Evolutionary conservation across 2,329 filamentous ascomycete species (phyloP).

Genomic region (Ophiostoma quercus): DNA sequence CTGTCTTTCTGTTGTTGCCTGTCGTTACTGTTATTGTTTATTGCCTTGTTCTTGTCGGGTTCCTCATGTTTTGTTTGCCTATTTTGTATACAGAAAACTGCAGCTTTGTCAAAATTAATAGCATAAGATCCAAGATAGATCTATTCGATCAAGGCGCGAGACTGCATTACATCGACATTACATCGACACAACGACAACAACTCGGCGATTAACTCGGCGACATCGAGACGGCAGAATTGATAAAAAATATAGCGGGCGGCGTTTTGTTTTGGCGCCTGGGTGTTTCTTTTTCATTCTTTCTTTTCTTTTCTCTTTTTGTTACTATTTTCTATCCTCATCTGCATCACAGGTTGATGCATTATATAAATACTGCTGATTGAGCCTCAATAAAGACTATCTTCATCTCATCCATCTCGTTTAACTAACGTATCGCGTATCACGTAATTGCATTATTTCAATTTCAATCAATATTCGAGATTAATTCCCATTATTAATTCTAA

Average conservation of each 20-base stretch:
- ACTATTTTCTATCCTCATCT: background rate
- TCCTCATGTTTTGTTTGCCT: background rate
- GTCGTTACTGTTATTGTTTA: conserved; percentile 1
- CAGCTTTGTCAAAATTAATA: conserved; percentile 3
- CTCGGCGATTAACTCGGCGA: background rate
- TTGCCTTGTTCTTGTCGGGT: background rate
- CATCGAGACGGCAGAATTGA: background rate
- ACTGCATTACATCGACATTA: background rate
- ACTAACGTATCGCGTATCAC: background rate
- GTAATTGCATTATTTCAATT: background rate
- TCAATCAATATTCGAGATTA: background rate
- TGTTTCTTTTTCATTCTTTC: background rate
- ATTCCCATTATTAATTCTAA: background rate
- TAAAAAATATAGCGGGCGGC: conserved; percentile 6
- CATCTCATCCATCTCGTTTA: background rate
- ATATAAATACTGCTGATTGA: background rate
- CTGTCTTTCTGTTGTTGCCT: background rate
- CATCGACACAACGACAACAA: background rate
- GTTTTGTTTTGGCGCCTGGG: conserved; percentile 11
- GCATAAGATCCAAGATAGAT: background rate
- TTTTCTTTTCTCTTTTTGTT: background rate
- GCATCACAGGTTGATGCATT: conserved; percentile 21
- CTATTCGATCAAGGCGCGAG: background rate
- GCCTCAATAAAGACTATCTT: background rate
- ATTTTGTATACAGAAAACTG: conserved; percentile 12